Evolutionary conservation across 768 basidiomycete genomes (phyloP), one percentile per base, ranked within the genome.

Genomic region (Gloeophyllum trabeum): DNA sequence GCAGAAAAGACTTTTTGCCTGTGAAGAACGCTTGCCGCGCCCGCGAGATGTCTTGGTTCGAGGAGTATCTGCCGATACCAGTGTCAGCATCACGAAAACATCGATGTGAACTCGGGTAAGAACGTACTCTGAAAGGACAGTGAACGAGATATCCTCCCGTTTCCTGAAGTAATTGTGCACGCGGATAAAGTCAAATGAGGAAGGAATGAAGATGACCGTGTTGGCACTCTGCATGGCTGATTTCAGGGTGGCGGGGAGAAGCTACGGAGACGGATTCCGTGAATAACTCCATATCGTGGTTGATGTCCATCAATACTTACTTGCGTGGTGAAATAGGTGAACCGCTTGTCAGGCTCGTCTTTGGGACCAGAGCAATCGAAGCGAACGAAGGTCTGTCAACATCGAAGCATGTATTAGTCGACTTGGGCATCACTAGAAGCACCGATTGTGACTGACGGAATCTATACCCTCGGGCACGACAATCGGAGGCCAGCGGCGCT

Each of bases 101-200:
- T 5, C 3, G 19, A 20, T 10, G 18, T 28, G 23, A 19, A 32
- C 19, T 38, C 23, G 7, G 38, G 30, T 7, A 35, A 16, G 18
- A 19, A 51, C 76, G 50, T 55, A 96, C 88, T 99, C 96, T 2
- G 92, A 96, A 39, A 99, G 76, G 21, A 93, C 77, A 3, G 84
- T 63, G 56, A 85, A 94, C 1, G 78, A 73, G 24, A 87, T 68
- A 13, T 77, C 75, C 7, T 71, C 65, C 44, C 72, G 64, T 59
- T 86, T 89, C 42, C 79, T 73, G 64, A 97, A 79, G 61, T 88
- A 69, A 46, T 92, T 91, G 45, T 86, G 83, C 6, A 99, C 69
- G 18, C 91, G 77, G 44, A 97, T 87, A 56, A 93, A 98, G 62
- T 98, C 96, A 57, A 94, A 93, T 40, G 93, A 97, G 0, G 90